Evolutionary conservation across 1,139 yeast species (phyloP).

Genomic region (Suhomyces guaymorum): DNA sequence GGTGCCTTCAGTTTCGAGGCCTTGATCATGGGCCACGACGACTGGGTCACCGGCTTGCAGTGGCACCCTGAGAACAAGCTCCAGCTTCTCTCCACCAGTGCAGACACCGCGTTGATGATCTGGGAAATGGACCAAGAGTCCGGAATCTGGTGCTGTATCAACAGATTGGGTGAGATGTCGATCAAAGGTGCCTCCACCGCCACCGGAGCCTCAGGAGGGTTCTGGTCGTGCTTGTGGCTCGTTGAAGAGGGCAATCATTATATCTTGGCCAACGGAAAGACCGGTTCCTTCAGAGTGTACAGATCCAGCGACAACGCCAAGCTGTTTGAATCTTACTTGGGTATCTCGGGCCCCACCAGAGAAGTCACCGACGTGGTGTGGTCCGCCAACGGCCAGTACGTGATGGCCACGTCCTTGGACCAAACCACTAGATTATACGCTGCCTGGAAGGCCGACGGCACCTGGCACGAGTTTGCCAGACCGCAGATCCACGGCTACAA

Average conservation of each 20-base stretch:
- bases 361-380: conserved; percentile 81
- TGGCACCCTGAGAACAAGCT: conserved; percentile 71
- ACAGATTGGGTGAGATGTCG: conserved; percentile 86
- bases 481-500: conserved; percentile 99
- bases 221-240: conserved; percentile 90
- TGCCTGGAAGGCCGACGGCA: conserved; percentile 49
- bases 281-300: conserved; percentile 93
- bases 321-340: conserved; percentile 57
- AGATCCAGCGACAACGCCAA: conserved; percentile 31
- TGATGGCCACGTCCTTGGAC: conserved; percentile 78
- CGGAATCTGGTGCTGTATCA: conserved; percentile 86
- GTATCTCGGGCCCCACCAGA: conserved; percentile 74
- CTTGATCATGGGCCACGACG: conserved; percentile 95
- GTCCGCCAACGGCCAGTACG: conserved; percentile 67
- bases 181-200: conserved; percentile 98
- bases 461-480: conserved; percentile 92
- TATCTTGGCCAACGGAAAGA: conserved; percentile 80
- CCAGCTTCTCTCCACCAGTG: conserved; percentile 78
- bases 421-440: conserved; percentile 90
- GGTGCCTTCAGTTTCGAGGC: conserved; percentile 84
- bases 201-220: conserved; percentile 97
- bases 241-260: conserved; percentile 37
- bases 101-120: conserved; percentile 92
- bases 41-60: conserved; percentile 84
- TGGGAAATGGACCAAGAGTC: conserved; percentile 90